A percentile compares a stretch with the other conserved stretches of the same genome.
phyloP scores from a whole-genome alignment of 2,329 filamentous ascomycete species.

The Didymella pomorum region DNA sequence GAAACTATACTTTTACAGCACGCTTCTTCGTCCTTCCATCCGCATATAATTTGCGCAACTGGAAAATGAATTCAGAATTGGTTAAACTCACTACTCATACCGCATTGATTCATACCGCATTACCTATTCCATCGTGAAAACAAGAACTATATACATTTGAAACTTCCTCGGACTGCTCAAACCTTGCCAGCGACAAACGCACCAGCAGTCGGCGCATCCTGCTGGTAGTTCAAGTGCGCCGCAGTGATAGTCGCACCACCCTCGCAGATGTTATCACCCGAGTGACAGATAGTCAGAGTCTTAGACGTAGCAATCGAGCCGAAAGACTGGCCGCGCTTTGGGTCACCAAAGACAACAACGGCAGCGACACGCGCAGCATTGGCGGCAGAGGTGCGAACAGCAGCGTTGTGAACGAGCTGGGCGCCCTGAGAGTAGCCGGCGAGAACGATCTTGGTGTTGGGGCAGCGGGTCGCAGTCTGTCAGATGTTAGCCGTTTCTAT shows the following conservation, averaged over 20 bases:
- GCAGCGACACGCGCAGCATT: slow-evolving; percentile 27
- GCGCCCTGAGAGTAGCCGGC: slow-evolving; percentile 45
- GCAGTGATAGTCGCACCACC: slow-evolving; percentile 20
- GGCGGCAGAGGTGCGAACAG: slow-evolving; percentile 29
- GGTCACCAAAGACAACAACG: slow-evolving; percentile 47
- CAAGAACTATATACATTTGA: too few species aligned
- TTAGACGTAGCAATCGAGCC: slow-evolving; percentile 34
- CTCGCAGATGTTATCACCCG: slow-evolving; percentile 41
- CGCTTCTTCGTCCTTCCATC: too few species aligned
- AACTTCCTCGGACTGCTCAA: neutral
- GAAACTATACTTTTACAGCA: too few species aligned
- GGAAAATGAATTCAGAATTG: too few species aligned
- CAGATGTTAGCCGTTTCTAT: neutral
- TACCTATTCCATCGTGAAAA: too few species aligned
- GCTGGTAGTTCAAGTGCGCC: slow-evolving; percentile 27
- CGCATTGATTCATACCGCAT: too few species aligned
- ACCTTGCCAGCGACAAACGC: slow-evolving; percentile 24
- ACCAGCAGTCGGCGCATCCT: slow-evolving; percentile 23
- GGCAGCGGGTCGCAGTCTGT: slow-evolving; percentile 27
- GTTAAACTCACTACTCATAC: too few species aligned
- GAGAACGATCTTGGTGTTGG: slow-evolving; percentile 34
- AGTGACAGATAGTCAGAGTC: slow-evolving; percentile 41
- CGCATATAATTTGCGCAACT: too few species aligned
- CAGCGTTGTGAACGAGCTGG: slow-evolving; percentile 55
- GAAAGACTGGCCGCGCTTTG: slow-evolving; percentile 39